Base-by-base conservation (phyloP, 139 green algal genomes). In the Picochlorum sp. region DNA sequence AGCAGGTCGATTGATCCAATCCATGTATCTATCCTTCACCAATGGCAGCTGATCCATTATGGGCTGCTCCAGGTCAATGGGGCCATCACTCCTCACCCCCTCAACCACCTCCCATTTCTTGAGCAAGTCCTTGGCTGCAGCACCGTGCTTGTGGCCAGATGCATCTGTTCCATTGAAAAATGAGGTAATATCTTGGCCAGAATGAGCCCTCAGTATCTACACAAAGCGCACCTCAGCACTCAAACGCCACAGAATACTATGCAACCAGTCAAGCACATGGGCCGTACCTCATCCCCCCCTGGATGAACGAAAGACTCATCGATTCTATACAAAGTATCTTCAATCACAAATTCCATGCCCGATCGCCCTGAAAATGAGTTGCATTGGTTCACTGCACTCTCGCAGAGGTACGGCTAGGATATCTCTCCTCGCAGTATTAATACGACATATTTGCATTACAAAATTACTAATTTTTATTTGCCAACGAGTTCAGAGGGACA, bases 1-100 rank as follows among this genome's bases (percentile, higher is more conserved):
- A 38, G 84, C 71, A 4, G 91, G 86, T 57, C 66, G 66, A 59
- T 95, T 68, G 47, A 96, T 78, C 91, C 91, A 97, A 0, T 69
- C 63, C 60, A 84, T 79, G 63, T 97, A 97, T 3, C 60, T 7
- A 3, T 60, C 20, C 15, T 18, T 30, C 18, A 60, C 16, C 4
- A 15, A n/a, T 37, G 4, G 21, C 2, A 70, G 49, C 58, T 74
- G 68, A 49, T 52, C 16, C 20, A 74, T 30, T 38, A 73, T 38
- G 21, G 67, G 67, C 30, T 31, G 34, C 16, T 3, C 21, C 6
- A 67, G 24, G 23, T 73, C 66, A 20, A 73, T 68, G 16, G 18
- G 58, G 58, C 21, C 15, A 24, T 38, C 44, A 8, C n/a, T 20
- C 58, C 13, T 26, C 20, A 13, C 13, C 20, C 20, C 57, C 57